These are phyloP conservation scores for Pachysandra terminalis DNA, from an alignment of 164 flowering plant species.

Conservation along the genomic window DNA sequence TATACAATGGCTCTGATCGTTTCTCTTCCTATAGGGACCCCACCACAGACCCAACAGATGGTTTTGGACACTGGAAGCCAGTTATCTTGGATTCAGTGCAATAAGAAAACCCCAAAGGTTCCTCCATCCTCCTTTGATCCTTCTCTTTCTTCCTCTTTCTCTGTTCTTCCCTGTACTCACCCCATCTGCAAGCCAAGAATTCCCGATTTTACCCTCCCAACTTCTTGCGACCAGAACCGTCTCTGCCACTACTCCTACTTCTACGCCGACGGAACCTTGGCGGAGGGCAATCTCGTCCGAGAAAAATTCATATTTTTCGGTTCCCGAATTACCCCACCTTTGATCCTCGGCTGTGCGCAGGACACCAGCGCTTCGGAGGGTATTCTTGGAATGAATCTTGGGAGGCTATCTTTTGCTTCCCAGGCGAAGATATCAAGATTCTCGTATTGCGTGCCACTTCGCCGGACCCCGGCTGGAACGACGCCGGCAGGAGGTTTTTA, in stretches of 20 bases:
- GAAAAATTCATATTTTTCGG: constrained; percentile 47
- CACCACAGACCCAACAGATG: constrained; percentile 71
- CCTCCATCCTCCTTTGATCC: constrained; percentile 56
- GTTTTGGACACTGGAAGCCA: constrained; percentile 85
- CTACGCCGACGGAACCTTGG: constrained; percentile 79
- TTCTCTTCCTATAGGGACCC: constrained; percentile 72
- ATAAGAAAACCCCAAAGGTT: constrained; percentile 24
- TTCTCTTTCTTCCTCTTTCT: constrained; percentile 77
- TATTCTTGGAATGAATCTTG: constrained; percentile 79
- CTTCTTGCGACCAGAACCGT: constrained; percentile 62
- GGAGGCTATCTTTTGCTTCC: constrained; percentile 62
- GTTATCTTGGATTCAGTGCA: constrained; percentile 77
- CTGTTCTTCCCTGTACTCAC: constrained; percentile 60
- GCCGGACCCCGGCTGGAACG: neutral
- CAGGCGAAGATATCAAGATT: constrained; percentile 53
- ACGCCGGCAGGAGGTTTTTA: constrained; percentile 46
- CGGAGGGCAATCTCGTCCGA: constrained; percentile 77
- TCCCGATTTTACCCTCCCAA: constrained; percentile 78
- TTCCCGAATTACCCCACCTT: constrained; percentile 49
- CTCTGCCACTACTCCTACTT: constrained; percentile 78
- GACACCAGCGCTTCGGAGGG: constrained; percentile 50
- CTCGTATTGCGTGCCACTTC: constrained; percentile 65
- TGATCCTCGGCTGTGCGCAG: constrained; percentile 62
- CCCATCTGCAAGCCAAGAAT: constrained; percentile 64
- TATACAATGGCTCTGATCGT: constrained; percentile 63